These are phyloP conservation scores for Phaseolus lunatus DNA, from an alignment of 306 rosid species.

Conservation along the genomic window DNA sequence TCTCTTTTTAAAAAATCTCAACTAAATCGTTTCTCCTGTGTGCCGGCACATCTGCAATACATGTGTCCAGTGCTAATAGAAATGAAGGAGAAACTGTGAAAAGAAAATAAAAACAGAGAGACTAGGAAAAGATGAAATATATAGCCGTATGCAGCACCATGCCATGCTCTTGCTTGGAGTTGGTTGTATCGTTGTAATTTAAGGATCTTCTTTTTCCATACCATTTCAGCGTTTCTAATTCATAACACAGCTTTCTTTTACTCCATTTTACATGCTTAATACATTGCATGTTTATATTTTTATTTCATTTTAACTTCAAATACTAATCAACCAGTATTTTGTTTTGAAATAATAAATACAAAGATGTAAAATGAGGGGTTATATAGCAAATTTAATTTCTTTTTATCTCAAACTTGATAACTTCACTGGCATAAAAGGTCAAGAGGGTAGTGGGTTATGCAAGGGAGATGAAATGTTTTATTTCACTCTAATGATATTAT, in stretches of 20 bases:
- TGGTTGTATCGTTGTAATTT: conserved; percentile 48
- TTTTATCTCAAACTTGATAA: too few relatives aligned
- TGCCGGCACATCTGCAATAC: conserved; percentile 60
- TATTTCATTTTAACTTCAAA: too few relatives aligned
- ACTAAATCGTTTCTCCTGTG: conserved; percentile 48
- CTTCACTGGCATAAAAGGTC: too few relatives aligned
- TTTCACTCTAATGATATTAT: too few relatives aligned
- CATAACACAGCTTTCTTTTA: neutral
- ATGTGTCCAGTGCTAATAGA: conserved; percentile 58
- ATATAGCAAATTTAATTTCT: too few relatives aligned
- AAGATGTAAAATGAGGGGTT: too few relatives aligned
- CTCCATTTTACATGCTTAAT: neutral
- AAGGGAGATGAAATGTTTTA: too few relatives aligned
- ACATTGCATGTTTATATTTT: neutral
- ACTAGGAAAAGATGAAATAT: conserved; percentile 29
- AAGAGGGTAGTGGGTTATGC: too few relatives aligned
- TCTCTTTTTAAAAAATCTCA: conserved; percentile 41
- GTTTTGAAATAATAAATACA: too few relatives aligned
- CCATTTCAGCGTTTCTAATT: conserved; percentile 1
- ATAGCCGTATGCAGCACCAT: conserved; percentile 15
- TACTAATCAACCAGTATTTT: too few relatives aligned
- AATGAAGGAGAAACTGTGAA: conserved; percentile 39
- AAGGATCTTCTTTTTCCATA: conserved; percentile 22
- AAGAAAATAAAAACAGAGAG: conserved; percentile 23
- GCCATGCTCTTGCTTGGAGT: conserved; percentile 25